These are phyloP conservation scores for Collariella sp. DNA, from an alignment of 495 filamentous ascomycete species.

Conservation along the genomic window DNA sequence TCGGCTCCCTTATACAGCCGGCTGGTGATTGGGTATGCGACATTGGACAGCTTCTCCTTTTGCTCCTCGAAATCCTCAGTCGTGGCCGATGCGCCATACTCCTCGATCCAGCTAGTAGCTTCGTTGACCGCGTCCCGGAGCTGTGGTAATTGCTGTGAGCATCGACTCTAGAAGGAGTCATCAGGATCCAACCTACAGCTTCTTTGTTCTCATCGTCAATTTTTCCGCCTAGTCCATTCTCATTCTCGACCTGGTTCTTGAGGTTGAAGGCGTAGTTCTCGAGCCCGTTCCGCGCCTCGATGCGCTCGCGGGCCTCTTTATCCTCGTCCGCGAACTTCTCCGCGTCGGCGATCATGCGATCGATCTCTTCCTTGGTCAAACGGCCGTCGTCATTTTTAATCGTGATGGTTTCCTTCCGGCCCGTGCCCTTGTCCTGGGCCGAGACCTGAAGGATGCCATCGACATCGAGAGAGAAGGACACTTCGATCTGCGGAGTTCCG, in stretches of 20 bases:
- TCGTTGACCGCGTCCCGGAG: constrained; percentile 89
- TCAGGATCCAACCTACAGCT: constrained; percentile 44
- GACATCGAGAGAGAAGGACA: constrained; percentile 87
- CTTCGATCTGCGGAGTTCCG: constrained; percentile 90
- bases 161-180: not conserved
- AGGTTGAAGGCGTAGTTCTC: constrained; percentile 95
- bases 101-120: constrained; percentile 81
- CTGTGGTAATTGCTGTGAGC: constrained; percentile 30
- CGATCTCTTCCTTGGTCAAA: constrained; percentile 79
- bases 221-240: constrained; percentile 84
- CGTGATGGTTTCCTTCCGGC: constrained; percentile 81
- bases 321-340: constrained; percentile 94
- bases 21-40: constrained; percentile 90
- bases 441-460: constrained; percentile 92
- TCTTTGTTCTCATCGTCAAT: constrained; percentile 94
- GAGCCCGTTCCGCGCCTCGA: constrained; percentile 91
- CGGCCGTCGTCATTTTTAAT: constrained; percentile 92
- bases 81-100: constrained; percentile 72
- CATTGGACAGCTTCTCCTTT: constrained; percentile 84
- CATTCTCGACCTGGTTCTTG: constrained; percentile 91
- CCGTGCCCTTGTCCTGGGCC: constrained; percentile 85
- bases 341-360: constrained; percentile 87
- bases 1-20: constrained; percentile 61
- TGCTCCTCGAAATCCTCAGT: constrained; percentile 93
- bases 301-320: constrained; percentile 77